Evolutionary conservation across 805 yeast species (phyloP).

Genomic region (Candida wancherniae): DNA sequence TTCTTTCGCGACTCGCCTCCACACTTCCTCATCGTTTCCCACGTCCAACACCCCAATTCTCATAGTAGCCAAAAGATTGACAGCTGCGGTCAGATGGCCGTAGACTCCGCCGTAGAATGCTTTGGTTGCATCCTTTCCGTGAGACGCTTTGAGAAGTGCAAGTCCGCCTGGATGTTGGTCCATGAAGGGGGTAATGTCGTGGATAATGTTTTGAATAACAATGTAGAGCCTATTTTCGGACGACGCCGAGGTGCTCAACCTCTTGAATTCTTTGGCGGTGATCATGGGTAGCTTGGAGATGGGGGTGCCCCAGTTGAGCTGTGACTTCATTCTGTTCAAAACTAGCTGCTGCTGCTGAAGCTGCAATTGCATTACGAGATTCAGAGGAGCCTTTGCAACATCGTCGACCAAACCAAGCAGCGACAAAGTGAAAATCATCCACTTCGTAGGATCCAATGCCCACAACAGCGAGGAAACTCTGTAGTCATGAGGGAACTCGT

Average conservation of each 20-base stretch:
- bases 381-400: conserved; percentile 59
- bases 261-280: conserved; percentile 42
- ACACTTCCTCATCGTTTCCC: conserved; percentile 75
- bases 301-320: conserved; percentile 91
- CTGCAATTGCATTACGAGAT: conserved; percentile 54
- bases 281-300: conserved; percentile 77
- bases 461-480: conserved; percentile 68
- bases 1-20: conserved; percentile 71
- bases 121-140: conserved; percentile 90
- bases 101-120: conserved; percentile 96
- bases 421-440: conserved; percentile 53
- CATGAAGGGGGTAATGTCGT: conserved; percentile 87
- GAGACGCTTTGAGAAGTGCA: conserved; percentile 69
- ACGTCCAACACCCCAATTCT: conserved; percentile 82
- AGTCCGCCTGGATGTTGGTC: conserved; percentile 93
- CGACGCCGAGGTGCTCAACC: conserved; percentile 30
- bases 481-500: conserved; percentile 90
- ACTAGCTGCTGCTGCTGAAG: conserved; percentile 71
- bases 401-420: conserved; percentile 56
- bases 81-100: conserved; percentile 89
- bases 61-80: conserved; percentile 87
- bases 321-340: conserved; percentile 69
- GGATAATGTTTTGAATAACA: conserved; percentile 86
- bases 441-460: conserved; percentile 84
- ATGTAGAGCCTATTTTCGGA: conserved; percentile 57